Conservation (phyloP, 2,329 filamentous ascomycete genomes). For the Microcera coccophila region DNA sequence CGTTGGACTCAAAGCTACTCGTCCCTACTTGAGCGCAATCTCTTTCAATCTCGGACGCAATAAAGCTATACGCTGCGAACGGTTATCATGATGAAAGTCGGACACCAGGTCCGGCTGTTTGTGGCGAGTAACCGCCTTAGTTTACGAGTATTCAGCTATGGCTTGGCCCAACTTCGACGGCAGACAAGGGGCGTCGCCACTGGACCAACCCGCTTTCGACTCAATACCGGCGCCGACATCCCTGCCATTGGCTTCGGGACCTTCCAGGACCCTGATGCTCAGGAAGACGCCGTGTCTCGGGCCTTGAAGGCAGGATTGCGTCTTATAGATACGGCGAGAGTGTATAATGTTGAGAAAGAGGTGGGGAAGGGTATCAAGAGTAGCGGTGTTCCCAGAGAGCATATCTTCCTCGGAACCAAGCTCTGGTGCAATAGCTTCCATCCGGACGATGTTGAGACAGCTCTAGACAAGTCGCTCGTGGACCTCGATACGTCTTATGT, state of each 20-base stretch:
- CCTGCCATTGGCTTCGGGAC: constrained; percentile 31
- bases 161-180: background rate
- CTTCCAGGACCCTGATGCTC: constrained; percentile 28
- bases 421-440: constrained; percentile 31
- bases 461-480: constrained; percentile 24
- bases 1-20: too few species aligned
- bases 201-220: constrained; percentile 9
- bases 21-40: too few species aligned
- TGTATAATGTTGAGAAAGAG: constrained; percentile 15
- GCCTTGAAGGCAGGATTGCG: constrained; percentile 32
- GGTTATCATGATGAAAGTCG: too few species aligned
- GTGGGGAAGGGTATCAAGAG: constrained; percentile 29
- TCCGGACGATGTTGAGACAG: constrained; percentile 24
- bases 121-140: too few species aligned
- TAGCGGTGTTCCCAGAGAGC: constrained; percentile 39
- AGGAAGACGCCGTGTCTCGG: constrained; percentile 23
- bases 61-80: too few species aligned
- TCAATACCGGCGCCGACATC: constrained; percentile 10
- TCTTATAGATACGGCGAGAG: constrained; percentile 32
- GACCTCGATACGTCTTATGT: constrained; percentile 29
- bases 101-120: too few species aligned
- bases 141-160: too few species aligned
- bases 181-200: constrained; percentile 2
- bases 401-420: constrained; percentile 47
- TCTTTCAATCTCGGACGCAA: too few species aligned